Base-by-base conservation (phyloP, 192 early-diverging fungal genomes). In the Fimicolochytrium jonesii region DNA sequence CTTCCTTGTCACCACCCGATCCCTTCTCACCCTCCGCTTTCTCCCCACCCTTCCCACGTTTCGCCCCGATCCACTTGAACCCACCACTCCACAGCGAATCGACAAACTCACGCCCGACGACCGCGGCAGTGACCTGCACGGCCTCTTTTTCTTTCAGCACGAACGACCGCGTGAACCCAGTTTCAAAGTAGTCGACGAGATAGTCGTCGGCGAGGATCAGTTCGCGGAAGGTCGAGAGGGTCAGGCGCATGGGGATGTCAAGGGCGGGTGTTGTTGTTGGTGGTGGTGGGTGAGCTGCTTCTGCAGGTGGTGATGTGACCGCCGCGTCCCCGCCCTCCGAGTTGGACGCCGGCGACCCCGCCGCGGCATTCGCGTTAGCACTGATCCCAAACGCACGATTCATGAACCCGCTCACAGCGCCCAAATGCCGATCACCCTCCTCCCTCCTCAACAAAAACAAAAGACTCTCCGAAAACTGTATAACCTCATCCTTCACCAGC, bases 171-270 rank as follows among this genome's bases (percentile, higher is more conserved):
- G 72, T 39, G 68, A 92, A 90, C 29, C 76, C 86, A 28, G 63
- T 67, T 18, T 90, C 87, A 66, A 97, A 94, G 52, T 92, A 93
- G 28, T 77, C 72, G 55, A 92, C 89, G n/a, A 97, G 72, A 33
- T 86, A 81, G 36, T 88, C 90, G 66, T 95, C 92, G 17, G 84
- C 87, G 54, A 95, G 71, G n/a, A 93, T 77, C 1, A 92, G 82
- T 77, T 95, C 90, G 30, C 87, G 75, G 68, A 87, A 90, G 58
- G 75, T 79, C 22, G 74, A 76, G 15, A 84, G 60, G 4, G 77
- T 67, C 54, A 85, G 66, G n/a, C n/a, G n/a, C n/a, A n/a, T n/a
- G 4, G 67, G 61, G 17, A 83, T 61, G 36, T 70, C 70, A 53
- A 49, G 32, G 33, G 53, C 33, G 46, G 49, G 57, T 23, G 39